Conservation (phyloP, 2,329 filamentous ascomycete genomes). For the Cadophora sp. region DNA sequence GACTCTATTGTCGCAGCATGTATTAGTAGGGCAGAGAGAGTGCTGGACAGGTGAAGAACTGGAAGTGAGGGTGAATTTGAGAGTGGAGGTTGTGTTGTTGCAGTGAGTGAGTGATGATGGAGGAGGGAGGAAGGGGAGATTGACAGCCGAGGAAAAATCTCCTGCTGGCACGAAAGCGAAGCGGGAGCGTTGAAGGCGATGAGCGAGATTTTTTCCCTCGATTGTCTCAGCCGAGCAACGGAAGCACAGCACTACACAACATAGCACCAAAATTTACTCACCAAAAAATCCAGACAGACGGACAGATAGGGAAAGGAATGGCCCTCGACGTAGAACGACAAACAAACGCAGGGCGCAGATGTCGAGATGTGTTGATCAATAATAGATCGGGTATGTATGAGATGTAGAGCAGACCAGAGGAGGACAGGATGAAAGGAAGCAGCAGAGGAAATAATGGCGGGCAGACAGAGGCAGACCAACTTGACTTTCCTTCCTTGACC, state of each 20-base stretch:
- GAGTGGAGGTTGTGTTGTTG: conserved; percentile 20
- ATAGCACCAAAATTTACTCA: conserved; percentile 28
- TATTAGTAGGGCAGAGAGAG: conserved; percentile 22
- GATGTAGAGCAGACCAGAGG: conserved; percentile 14
- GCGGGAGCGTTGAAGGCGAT: conserved; percentile 22
- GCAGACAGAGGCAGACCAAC: not conserved
- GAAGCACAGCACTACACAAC: not conserved
- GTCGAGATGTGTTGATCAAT: conserved; percentile 17
- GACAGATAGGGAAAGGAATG: conserved; percentile 39
- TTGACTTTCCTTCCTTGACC: conserved; percentile 2
- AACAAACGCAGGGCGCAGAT: conserved; percentile 23
- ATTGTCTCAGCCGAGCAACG: conserved; percentile 26
- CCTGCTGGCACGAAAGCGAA: conserved; percentile 28
- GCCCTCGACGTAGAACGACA: conserved; percentile 30
- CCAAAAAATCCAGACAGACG: conserved; percentile 36
- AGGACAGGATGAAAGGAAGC: conserved; percentile 2
- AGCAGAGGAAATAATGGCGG: not conserved
- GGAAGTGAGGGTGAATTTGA: not conserved
- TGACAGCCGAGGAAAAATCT: conserved; percentile 38
- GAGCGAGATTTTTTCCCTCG: conserved; percentile 26
- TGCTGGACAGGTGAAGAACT: not conserved
- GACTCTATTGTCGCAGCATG: conserved; percentile 27
- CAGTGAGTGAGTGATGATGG: not conserved
- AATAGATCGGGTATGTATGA: conserved; percentile 1
- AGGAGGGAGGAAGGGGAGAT: conserved; percentile 14